Percentiles rank a stretch among this genome's conserved stretches.
Conservation (phyloP, 306 rosid species). For the Vachellia collinsii region DNA sequence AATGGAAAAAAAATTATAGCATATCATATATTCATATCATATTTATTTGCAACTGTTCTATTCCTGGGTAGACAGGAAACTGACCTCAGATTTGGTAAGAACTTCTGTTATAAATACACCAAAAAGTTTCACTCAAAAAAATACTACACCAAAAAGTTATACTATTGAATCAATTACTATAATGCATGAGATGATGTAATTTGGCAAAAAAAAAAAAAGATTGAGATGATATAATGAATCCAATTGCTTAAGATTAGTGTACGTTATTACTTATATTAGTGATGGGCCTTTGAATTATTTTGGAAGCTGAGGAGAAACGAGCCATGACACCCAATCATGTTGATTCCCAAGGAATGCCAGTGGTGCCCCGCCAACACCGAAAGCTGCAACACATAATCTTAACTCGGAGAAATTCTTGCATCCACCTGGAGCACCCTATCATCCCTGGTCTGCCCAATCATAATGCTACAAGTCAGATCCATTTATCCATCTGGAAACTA, state of each 20-base stretch:
- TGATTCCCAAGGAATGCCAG: not conserved
- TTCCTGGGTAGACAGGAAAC: not conserved
- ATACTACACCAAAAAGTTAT: not conserved
- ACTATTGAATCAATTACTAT: not conserved
- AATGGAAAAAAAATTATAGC: too few relatives aligned
- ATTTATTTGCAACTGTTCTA: conserved; percentile 8
- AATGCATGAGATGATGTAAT: too few relatives aligned
- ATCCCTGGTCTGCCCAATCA: too few relatives aligned
- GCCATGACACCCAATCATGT: not conserved
- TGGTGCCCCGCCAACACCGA: not conserved
- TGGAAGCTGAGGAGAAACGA: not conserved
- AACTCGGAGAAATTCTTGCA: too few relatives aligned
- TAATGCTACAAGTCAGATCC: too few relatives aligned
- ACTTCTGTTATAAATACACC: not conserved
- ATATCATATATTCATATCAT: not conserved
- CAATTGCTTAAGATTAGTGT: too few relatives aligned
- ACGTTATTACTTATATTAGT: too few relatives aligned
- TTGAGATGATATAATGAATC: not conserved
- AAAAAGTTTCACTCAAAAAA: not conserved
- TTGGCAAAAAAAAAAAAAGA: too few relatives aligned
- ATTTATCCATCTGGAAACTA: too few relatives aligned
- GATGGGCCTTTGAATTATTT: not conserved
- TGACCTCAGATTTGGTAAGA: not conserved
- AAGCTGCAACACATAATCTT: not conserved
- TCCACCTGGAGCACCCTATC: too few relatives aligned